Base-by-base conservation (phyloP, 805 yeast species). In the Metschnikowia shivogae region DNA sequence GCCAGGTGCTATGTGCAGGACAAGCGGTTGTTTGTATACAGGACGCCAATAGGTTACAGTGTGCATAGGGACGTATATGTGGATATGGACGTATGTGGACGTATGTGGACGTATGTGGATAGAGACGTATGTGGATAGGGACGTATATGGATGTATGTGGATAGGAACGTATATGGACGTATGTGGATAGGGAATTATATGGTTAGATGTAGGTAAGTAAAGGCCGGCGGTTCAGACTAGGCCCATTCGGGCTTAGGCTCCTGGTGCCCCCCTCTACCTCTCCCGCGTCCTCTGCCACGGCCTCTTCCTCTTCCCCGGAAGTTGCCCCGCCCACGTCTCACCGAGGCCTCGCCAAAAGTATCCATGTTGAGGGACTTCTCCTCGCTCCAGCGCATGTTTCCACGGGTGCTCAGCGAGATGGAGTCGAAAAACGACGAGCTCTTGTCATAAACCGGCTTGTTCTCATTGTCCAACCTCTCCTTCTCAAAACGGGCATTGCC, bases 381-480 rank as follows among this genome's bases (percentile, higher is more conserved):
- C 54, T 83, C 86, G 38, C 76, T 69, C 82, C 95, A 84, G 58
- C 81, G 76, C 78, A 80, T 70, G 30, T 59, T 38, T 22, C 65
- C 59, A 39, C 74, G 74, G 20, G 24, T 17, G 32, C 82, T 73
- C 4, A 89, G 82, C 9, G 89, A 78, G 46, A 92, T 79, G 49
- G 78, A 80, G 65, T 93, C 98, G 59, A 92, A 92, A 64, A 93
- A 92, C 1, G 97, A 89, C 11, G 89, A 79, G 58, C 78, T 77
- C 63, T 83, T 89, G 68, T 89, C 78, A 70, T 93, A 93, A 26
- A 57, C 59, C 8, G 59, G 44, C 31, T 47, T 54, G 24, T 63
- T 67, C 24, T 43, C 40, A 20, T 59, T 55, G 19, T 63, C 71
- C 47, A 63, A 65, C 5, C 40, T 26, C 29, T 42, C 46, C 37